Base-by-base conservation (phyloP, 2,329 filamentous ascomycete species). In the Stylonectria norvegica region DNA sequence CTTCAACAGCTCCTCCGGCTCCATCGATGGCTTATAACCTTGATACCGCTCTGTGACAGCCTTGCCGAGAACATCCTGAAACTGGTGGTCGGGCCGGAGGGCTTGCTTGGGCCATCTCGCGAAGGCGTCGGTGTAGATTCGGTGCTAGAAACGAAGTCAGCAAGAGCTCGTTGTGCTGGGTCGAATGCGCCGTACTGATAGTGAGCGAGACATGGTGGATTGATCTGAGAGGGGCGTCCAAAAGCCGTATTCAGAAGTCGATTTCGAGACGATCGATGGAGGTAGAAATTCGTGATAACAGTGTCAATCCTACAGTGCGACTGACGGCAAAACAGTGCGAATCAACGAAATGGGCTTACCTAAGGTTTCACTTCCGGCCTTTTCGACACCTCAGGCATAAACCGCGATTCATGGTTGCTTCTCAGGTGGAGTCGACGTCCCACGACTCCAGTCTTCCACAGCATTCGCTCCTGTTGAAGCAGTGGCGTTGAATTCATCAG, bases 71-170 rank as follows among this genome's bases (percentile, higher is more conserved):
- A 77, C 69, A 49, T 78, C 71, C 54, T 77, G 77, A 50, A 85
- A 72, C 59, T 83, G 79, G 58, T 75, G 70, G 42, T 81, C 73
- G 6, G 81, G 81, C 1, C 82, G 78, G 31, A 85, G 70, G 42
- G 69, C 67, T 55, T 85, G 81, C 53, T 76, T 75, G 32, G 82
- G 82, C 81, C 81, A 86, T 48, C 71, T 70, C 42, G 72, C 66
- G 39, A 68, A 62, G 49, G 58, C 62, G 41, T 66, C 64, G 35
- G 57, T 52, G 54, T 66, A 67, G 33, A 66, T 57, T 43, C 60
- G 62, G 48, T 59, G 58, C 65, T 69, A 36, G 3, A 16, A 5
- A 15, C 20, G 18, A 7, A 31, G 3, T 32, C 20, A n/a, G 15
- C 5, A 16, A 4, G 2, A 3, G 0, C 2, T 14, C n/a, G 16